Base-by-base conservation (phyloP, 1,284 basidiomycete species). In the Cerioporus squamosus region DNA sequence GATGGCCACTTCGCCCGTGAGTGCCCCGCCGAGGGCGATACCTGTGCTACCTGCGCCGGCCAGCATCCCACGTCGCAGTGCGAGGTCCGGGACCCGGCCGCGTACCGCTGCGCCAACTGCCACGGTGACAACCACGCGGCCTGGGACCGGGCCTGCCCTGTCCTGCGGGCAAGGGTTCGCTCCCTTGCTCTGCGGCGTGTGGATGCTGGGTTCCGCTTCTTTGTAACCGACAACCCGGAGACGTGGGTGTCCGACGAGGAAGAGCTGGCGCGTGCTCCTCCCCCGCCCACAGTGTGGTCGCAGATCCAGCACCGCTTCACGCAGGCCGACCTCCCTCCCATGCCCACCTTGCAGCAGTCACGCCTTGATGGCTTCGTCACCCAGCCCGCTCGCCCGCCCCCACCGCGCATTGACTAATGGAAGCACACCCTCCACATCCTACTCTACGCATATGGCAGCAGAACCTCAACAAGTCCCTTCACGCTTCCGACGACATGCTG, bases 401-500 rank as follows among this genome's bases (percentile, higher is more conserved):
- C n/a, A 10, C 48, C 18, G 4, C 24, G 7, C 3, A 15, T 7
- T 5, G 26, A 26, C 8, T 3, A 7, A 45, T 40, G 33, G 26
- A 15, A 1, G 40, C 38, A 26, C 10, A 8, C 26, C 40, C 17
- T 12, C 22, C 5, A 46, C 36, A 18, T n/a, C 2, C 38, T 18
- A 40, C 38, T 22, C 49, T 33, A 2, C 24, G 57, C 3, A 67
- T 75, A 15, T 70, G 66, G 64, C 72, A 74, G 49, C 68, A 70
- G n/a, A 66, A 69, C 48, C 26, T 70, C 12, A 72, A 72, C 56
- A 71, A 69, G 20, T 74, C 74, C 0, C 9, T 50, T 9, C 17
- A 15, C 3, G 64, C 73, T 33, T 68, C 66, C 36, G 24, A 51
- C 43, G 57, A 59, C 29, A 1, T 76, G 51, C 60, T 75, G 23